Conservation (phyloP, 257 asterid species). For the Solanum lignicaule region DNA sequence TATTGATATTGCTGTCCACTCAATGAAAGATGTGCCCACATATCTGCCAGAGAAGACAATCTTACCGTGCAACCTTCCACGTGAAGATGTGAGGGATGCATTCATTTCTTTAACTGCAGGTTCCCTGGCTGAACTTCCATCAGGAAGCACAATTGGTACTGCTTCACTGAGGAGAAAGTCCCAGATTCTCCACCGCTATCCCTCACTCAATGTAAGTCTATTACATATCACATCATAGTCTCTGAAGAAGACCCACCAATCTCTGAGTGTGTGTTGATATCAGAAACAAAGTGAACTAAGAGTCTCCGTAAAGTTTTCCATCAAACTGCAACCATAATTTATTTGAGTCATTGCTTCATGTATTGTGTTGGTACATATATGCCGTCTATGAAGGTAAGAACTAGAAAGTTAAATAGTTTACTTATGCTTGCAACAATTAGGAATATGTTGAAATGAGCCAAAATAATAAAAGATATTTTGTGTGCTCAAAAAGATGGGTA, state of each 20-base stretch:
- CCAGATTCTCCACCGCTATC: slow-evolving; percentile 80
- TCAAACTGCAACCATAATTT: not conserved
- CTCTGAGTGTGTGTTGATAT: not conserved
- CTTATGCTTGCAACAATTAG: not conserved
- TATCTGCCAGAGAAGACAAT: slow-evolving; percentile 78
- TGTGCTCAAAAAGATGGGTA: not conserved
- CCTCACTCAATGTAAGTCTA: slow-evolving; percentile 50
- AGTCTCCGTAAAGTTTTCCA: not conserved
- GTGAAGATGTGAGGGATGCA: slow-evolving; percentile 96
- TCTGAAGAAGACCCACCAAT: not conserved
- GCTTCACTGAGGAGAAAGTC: slow-evolving; percentile 97
- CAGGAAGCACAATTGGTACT: slow-evolving; percentile 77
- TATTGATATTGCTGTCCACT: slow-evolving; percentile 94
- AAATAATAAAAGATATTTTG: not conserved
- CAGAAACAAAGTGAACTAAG: not conserved
- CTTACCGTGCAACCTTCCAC: slow-evolving; percentile 89
- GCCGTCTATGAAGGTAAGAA: not conserved
- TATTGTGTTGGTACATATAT: not conserved
- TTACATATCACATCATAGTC: not conserved
- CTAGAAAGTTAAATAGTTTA: not conserved
- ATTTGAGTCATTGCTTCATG: not conserved
- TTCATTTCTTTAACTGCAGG: slow-evolving; percentile 70
- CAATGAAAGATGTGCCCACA: slow-evolving; percentile 97
- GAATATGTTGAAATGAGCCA: not conserved
- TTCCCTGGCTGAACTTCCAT: slow-evolving; percentile 79